Base-by-base conservation (phyloP, 2,329 filamentous ascomycete genomes). In the Hypoxylon sp. region DNA sequence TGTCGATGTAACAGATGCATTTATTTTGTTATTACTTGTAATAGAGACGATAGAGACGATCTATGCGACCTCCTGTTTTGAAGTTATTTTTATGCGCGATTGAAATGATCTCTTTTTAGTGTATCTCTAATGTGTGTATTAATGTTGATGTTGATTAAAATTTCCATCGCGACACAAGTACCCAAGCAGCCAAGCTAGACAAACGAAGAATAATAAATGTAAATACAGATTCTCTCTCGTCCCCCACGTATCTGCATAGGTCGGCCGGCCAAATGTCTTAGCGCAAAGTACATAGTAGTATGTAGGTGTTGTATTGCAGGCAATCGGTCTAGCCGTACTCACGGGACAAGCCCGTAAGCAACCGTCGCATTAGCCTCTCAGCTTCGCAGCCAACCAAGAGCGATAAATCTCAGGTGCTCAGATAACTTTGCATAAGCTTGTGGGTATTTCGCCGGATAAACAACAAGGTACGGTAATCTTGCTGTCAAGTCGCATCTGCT, bases 371-470 rank as follows among this genome's bases (percentile, higher is more conserved):
- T 50, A 40, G 49, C 47, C 40, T 56, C 47, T 43, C 51, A 29
- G 47, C 30, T 46, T 48, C 16, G 19, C 25, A 44, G 32, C 59
- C 61, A 63, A 63, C 57, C 54, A 57, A 47, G 44, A 32, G 13
- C 9, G 20, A 35, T 21, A 32, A 54, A 55, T 54, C 46, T 47
- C 43, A 43, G 26, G 49, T 32, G 51, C 53, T 51, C 53, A 56
- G 61, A 63, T 60, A 55, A 51, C 46, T 48, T 17, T 57, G 56
- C 59, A 57, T 58, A 43, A 54, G 56, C 34, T 54, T 50, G 55
- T 62, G 59, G 61, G 53, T 57, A 60, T 53, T 57, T 43, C 34
- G 48, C 51, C 61, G 59, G 61, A 48, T 62, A 61, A 63, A 63
- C 37, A 53, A 44, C 40, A 51, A 26, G 15, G 15, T 7, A 20